Evolutionary conservation across 2,329 filamentous ascomycete species (phyloP), one percentile per base, ranked within the genome.

Genomic region (Alternaria burnsii): DNA sequence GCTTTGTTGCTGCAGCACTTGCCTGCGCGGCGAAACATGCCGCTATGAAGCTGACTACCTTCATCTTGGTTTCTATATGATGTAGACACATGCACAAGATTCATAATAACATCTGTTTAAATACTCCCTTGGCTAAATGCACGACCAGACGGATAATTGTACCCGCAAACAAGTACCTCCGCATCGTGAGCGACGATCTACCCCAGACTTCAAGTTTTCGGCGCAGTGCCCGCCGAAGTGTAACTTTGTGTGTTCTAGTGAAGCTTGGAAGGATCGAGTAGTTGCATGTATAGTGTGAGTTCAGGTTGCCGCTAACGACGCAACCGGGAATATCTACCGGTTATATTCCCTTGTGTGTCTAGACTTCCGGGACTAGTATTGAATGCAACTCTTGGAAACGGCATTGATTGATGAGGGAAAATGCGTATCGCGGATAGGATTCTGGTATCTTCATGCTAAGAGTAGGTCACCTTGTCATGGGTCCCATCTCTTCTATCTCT

Each of bases 121-220:
- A 50, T 43, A 11, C 28, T 34, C 41, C 40, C 22, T 50, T 18
- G 18, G 22, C 11, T 11, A 20, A 20, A 12, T 30, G 38, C 28
- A 56, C 46, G 46, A 9, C 30, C n/a, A 4, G 16, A 50, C 20
- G 41, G 44, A 30, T 42, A 51, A 52, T 36, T 20, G 36, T 41
- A 40, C 20, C 54, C 44, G 30, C 54, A 28, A 34, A n/a, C 16
- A 20, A 42, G n/a, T 16, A 28, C n/a, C 38, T 56, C 54, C 54
- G 54, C 54, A 43, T 52, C 54, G 34, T 26, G 34, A 12, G n/a
- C 16, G 20, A n/a, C 38, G 26, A 57, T 57, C 38, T 52, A 50
- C 40, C 38, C 30, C 26, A 43, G 38, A 43, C 36, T 30, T 34
- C 20, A 42, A 34, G 12, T 41, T 2, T 50, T 57, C 46, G 38